Evolutionary conservation across 1,284 basidiomycete species (phyloP), one percentile per base, ranked within the genome.

Genomic region (Chalciporus sp.): DNA sequence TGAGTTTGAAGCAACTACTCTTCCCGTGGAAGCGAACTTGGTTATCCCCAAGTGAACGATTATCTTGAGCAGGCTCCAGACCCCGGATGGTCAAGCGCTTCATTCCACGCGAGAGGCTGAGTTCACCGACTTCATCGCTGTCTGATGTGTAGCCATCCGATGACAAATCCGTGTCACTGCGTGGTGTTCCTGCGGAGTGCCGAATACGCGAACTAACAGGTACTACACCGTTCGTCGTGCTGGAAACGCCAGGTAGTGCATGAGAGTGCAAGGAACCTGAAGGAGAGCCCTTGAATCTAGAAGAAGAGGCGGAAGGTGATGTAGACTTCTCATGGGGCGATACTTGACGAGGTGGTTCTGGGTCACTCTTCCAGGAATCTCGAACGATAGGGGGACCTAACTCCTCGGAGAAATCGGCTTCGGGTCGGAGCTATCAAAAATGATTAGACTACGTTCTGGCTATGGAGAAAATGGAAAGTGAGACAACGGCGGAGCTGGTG

Each of bases 311-410:
- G 20, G 58, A 52, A 0, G 65, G 62, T n/a, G 62, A 59, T 2
- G 57, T 44, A 29, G 58, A 67, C 42, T 59, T 65, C 55, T 60
- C 61, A 47, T 59, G 55, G 40, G 63, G 53, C n/a, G 60, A 60
- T 5, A 41, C 29, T n/a, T 26, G 54, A 19, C 23, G 41, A 17
- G 58, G 50, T 31, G 46, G 53, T 23, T 61, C 57, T 52, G 58
- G 47, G 46, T 78, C 73, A 27, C 64, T 68, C 62, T 84, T 90
- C 84, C 91, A 94, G 5, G 88, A 88, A 57, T 85, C 90, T 33
- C 87, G 83, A 47, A 85, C 60, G 6, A 92, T 74, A 0, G 79
- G 77, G 2, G 88, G 86, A 1, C 91, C 91, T 42, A 93, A 76
- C 55, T 88, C 82, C 27, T 76, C 70, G 29, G 80, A 77, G 66